Evolutionary conservation across 2,329 filamentous ascomycete genomes (phyloP).

Genomic region (Trematosphaeria pertusa): DNA sequence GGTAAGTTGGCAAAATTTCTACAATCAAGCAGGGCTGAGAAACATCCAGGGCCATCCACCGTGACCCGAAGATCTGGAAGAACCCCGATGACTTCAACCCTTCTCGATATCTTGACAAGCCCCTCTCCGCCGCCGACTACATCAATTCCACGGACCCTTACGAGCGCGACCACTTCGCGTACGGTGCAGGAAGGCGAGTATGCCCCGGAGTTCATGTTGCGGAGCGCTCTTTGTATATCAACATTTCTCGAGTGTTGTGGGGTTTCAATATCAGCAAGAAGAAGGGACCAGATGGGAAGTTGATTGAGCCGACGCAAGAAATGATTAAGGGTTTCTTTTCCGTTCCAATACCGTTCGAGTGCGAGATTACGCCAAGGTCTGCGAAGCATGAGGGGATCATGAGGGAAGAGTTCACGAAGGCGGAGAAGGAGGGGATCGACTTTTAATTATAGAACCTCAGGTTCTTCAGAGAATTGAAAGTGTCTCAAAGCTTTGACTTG

Average conservation of each 20-base stretch:
- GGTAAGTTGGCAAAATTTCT: conserved; percentile 22
- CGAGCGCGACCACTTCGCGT: conserved; percentile 46
- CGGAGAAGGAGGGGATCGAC: conserved; percentile 29
- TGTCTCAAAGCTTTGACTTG: conserved; percentile 20
- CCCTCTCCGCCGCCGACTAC: conserved; percentile 38
- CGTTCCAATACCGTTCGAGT: conserved; percentile 39
- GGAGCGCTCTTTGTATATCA: conserved; percentile 46
- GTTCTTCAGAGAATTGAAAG: not conserved
- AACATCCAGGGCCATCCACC: conserved; percentile 40
- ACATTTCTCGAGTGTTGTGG: conserved; percentile 45
- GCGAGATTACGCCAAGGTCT: conserved; percentile 37
- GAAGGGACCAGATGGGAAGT: conserved; percentile 26
- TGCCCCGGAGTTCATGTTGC: conserved; percentile 48
- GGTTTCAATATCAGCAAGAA: conserved; percentile 42
- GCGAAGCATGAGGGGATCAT: conserved; percentile 32
- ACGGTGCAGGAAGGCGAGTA: conserved; percentile 43
- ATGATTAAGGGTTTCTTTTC: conserved; percentile 43
- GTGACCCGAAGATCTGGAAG: conserved; percentile 32
- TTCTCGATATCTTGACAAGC: conserved; percentile 29
- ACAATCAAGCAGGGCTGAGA: not conserved
- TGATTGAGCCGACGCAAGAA: conserved; percentile 30
- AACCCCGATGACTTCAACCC: conserved; percentile 43
- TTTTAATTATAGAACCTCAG: conserved; percentile 15
- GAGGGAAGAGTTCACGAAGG: conserved; percentile 24
- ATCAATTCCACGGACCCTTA: conserved; percentile 38